Base-by-base conservation (phyloP, 805 yeast species). In the Candida saitoana region DNA sequence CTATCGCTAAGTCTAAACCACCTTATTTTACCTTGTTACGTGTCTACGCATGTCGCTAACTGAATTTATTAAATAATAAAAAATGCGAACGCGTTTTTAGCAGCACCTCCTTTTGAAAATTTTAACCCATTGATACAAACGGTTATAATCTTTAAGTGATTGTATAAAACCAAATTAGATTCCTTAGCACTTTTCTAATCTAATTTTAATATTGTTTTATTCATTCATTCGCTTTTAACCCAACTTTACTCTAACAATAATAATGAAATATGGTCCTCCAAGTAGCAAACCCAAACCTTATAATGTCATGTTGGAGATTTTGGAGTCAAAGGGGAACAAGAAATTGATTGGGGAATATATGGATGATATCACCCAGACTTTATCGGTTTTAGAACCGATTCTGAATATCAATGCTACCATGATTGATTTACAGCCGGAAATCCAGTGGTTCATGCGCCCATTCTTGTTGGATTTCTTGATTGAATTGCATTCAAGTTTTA, bases 381-480 rank as follows among this genome's bases (percentile, higher is more conserved):
- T 67, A 45, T 58, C 77, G 14, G 54, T 44, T 12, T 55, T 74
- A 24, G 82, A 77, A 49, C 44, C 63, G 3, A 49, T 52, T 30
- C 63, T 65, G 31, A 49, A 54, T 73, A 77, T 58, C 55, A 80
- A 45, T 61, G 75, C 57, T 36, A 70, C 80, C 42, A 82, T 72
- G 77, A 71, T 69, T 37, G 73, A 72, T 43, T 52, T 70, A 37
- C 73, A 67, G 52, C 73, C 73, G 1, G 71, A 73, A 56, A 62
- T 72, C 42, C 73, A 73, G 56, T 67, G 75, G 75, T 69, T 67
- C 53, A 66, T 70, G 75, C 56, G 76, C 44, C 74, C 73, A 4
- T 70, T 65, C 47, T 56, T 70, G 38, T 54, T 70, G 37, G 76
- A 70, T 47, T 70, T 67, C 45, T 49, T 70, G 35, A 54, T 70